Conservation (phyloP, 768 basidiomycete species). For the Amanita fuliginea region DNA sequence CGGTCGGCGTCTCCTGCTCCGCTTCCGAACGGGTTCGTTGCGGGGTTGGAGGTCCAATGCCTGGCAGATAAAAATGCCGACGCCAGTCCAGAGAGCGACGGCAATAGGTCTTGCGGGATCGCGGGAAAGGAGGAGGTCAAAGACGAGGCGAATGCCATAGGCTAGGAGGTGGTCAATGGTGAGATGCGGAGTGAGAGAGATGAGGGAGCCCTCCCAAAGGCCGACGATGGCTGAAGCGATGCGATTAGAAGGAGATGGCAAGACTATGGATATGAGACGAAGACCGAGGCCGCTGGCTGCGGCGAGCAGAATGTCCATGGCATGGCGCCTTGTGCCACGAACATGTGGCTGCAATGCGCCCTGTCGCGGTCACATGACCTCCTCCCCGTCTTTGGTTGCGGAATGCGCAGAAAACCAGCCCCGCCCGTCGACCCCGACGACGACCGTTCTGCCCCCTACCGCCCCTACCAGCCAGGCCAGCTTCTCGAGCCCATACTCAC, state of each 20-base stretch:
- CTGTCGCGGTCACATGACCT: constrained; percentile 3
- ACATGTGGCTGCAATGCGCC: background rate
- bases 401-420: constrained; percentile 23
- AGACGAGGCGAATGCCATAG: constrained; percentile 28
- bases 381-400: background rate
- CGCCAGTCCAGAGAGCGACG: constrained; percentile 25
- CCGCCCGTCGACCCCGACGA: constrained; percentile 14
- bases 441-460: constrained; percentile 21
- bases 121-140: constrained; percentile 30
- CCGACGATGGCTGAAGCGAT: constrained; percentile 27
- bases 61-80: constrained; percentile 24
- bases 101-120: constrained; percentile 20
- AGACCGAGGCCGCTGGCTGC: constrained; percentile 31
- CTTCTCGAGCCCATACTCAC: constrained; percentile 51
- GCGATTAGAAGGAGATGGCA: constrained; percentile 16
- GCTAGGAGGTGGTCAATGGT: constrained; percentile 29
- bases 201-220: constrained; percentile 28
- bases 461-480: constrained; percentile 51
- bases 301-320: constrained; percentile 33
- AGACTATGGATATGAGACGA: constrained; percentile 21
- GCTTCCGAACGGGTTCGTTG: constrained; percentile 14
- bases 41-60: constrained; percentile 17
- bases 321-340: background rate
- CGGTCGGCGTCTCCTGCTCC: constrained; percentile 18
- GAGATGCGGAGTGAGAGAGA: constrained; percentile 23